Conservation (phyloP, 768 basidiomycete genomes). For the Ephemerocybe angulata region DNA sequence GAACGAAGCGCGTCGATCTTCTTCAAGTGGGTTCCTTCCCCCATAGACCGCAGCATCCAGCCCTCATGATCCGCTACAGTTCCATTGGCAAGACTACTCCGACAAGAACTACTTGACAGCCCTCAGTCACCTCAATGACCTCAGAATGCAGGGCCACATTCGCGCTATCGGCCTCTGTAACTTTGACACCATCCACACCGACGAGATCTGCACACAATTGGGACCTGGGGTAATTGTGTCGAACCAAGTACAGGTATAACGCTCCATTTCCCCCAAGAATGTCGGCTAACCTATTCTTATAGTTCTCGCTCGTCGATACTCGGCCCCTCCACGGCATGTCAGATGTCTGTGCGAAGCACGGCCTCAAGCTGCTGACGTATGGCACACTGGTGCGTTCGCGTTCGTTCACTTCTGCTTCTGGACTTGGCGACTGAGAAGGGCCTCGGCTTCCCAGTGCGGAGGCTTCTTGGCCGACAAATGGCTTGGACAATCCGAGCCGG, state of each 20-base stretch:
- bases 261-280: constrained; percentile 2
- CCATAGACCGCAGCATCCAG: neutral
- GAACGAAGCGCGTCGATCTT: constrained; percentile 54
- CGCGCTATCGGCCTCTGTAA: constrained; percentile 70
- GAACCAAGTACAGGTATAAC: constrained; percentile 71
- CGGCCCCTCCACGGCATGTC: constrained; percentile 73
- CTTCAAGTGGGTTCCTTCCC: constrained; percentile 52
- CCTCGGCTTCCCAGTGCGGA: constrained; percentile 52
- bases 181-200: constrained; percentile 67
- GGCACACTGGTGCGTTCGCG: constrained; percentile 59
- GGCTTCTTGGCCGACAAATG: constrained; percentile 76
- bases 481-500: constrained; percentile 62
- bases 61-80: constrained; percentile 35
- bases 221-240: constrained; percentile 69
- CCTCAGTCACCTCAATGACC: constrained; percentile 49
- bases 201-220: constrained; percentile 72
- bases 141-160: constrained; percentile 58
- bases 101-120: constrained; percentile 39
- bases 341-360: constrained; percentile 66
- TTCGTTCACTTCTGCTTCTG: neutral
- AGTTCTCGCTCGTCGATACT: constrained; percentile 80
- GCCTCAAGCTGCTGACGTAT: constrained; percentile 71
- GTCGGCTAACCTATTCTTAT: neutral
- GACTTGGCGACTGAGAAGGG: neutral
- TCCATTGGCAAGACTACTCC: constrained; percentile 73